phyloP scores from a whole-genome alignment of 2,329 filamentous ascomycete genomes.

The Arthrobotrys sinensis region DNA sequence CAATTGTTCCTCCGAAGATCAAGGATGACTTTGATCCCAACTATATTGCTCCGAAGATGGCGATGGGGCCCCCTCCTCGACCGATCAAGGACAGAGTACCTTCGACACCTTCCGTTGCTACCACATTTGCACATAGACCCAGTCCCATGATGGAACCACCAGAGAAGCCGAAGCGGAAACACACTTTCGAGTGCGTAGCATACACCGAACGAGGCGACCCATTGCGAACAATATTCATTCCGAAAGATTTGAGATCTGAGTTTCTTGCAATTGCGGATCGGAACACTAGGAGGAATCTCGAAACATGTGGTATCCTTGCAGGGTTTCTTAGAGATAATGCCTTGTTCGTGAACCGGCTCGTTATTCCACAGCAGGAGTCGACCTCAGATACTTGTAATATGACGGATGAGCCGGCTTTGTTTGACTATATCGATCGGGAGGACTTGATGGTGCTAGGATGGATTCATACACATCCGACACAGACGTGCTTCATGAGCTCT shows the following conservation, averaged over 20 bases:
- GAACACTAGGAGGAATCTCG: slow-evolving; percentile 86
- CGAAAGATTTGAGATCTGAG: slow-evolving; percentile 78
- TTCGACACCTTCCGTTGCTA: slow-evolving; percentile 7
- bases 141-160: slow-evolving; percentile 19
- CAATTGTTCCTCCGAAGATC: slow-evolving; percentile 56
- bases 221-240: slow-evolving; percentile 89
- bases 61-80: slow-evolving; percentile 32
- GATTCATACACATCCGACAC: slow-evolving; percentile 98
- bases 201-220: slow-evolving; percentile 91
- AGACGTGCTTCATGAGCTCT: slow-evolving; percentile 98
- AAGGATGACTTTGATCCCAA: slow-evolving; percentile 57
- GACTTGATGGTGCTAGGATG: slow-evolving; percentile 90
- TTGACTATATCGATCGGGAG: slow-evolving; percentile 89
- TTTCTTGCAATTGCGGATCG: slow-evolving; percentile 82
- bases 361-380: slow-evolving; percentile 91
- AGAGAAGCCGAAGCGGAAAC: slow-evolving; percentile 66
- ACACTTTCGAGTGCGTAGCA: slow-evolving; percentile 83
- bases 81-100: slow-evolving; percentile 64
- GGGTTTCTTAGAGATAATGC: slow-evolving; percentile 93
- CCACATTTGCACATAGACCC: slow-evolving; percentile 16
- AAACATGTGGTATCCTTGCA: slow-evolving; percentile 95
- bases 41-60: slow-evolving; percentile 21
- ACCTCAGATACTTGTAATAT: slow-evolving; percentile 97
- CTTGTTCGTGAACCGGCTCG: slow-evolving; percentile 87
- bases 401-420: slow-evolving; percentile 84